These are phyloP conservation scores for Pichia rugopelliculosa DNA, from an alignment of 805 yeast species.

Conservation along the genomic window DNA sequence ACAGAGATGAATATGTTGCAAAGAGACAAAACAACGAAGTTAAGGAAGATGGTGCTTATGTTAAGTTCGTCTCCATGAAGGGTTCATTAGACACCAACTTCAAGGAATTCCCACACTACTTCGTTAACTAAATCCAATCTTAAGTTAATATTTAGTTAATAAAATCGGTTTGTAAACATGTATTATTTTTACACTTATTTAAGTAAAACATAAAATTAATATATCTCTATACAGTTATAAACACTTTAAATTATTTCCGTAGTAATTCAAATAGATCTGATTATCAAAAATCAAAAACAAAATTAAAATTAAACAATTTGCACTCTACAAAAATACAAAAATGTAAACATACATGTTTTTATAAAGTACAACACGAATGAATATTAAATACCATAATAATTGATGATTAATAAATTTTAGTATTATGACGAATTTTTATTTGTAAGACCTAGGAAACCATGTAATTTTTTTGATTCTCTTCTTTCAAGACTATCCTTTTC, in stretches of 20 bases:
- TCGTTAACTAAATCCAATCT: conserved; percentile 33
- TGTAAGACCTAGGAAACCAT: conserved; percentile 9
- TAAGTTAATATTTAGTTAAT: neutral
- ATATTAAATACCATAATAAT: neutral
- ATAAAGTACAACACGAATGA: neutral
- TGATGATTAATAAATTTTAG: neutral
- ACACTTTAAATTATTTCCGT: too few relatives aligned
- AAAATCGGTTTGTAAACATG: conserved; percentile 3
- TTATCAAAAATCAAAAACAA: too few relatives aligned
- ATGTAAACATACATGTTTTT: neutral
- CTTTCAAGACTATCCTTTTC: conserved; percentile 4
- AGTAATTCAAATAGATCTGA: too few relatives aligned
- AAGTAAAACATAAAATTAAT: neutral
- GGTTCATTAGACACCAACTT: conserved; percentile 92
- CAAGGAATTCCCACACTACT: conserved; percentile 86
- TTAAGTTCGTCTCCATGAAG: conserved; percentile 94
- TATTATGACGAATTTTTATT: neutral
- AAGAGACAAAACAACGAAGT: conserved; percentile 97
- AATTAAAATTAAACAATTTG: neutral
- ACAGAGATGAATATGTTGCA: conserved; percentile 94
- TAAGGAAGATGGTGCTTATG: conserved; percentile 99
- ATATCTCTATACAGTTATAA: neutral
- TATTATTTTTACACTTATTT: neutral
- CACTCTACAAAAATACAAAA: neutral
- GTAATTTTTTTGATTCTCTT: conserved; percentile 8